Conservation (phyloP, 2,329 filamentous ascomycete genomes). For the Beauveria varroae region DNA sequence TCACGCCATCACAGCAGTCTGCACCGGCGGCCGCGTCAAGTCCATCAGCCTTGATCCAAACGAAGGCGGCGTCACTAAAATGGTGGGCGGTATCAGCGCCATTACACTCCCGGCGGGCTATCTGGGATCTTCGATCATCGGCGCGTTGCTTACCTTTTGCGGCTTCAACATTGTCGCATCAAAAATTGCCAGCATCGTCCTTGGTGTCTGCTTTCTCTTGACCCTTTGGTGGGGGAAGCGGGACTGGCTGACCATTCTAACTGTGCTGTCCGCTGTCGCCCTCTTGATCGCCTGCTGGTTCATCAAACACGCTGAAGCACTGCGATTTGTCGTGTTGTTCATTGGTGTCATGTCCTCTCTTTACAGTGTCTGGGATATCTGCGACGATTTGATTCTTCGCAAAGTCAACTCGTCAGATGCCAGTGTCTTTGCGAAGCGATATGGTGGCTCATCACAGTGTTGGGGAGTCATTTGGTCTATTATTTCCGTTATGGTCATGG, state of each 20-base stretch:
- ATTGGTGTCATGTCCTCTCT: constrained; percentile 77
- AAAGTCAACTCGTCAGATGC: constrained; percentile 77
- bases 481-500: constrained; percentile 65
- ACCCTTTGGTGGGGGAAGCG: constrained; percentile 75
- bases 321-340: constrained; percentile 70
- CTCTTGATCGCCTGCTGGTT: constrained; percentile 72
- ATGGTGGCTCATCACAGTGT: constrained; percentile 72
- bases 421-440: constrained; percentile 69
- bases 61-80: constrained; percentile 72
- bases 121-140: constrained; percentile 68
- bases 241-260: constrained; percentile 70
- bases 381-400: constrained; percentile 70
- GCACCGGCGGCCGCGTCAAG: constrained; percentile 66
- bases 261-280: constrained; percentile 61
- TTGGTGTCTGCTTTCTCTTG: constrained; percentile 68
- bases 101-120: constrained; percentile 73
- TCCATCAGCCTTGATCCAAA: constrained; percentile 69
- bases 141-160: constrained; percentile 69
- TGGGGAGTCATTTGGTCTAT: constrained; percentile 76
- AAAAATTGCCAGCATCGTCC: constrained; percentile 67
- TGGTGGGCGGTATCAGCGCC: constrained; percentile 62
- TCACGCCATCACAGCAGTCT: constrained; percentile 64
- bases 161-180: constrained; percentile 76
- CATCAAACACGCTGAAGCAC: constrained; percentile 64
- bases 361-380: constrained; percentile 81